phyloP scores from a whole-genome alignment of 202 grass and related monocot species.

The Setaria viridis region DNA sequence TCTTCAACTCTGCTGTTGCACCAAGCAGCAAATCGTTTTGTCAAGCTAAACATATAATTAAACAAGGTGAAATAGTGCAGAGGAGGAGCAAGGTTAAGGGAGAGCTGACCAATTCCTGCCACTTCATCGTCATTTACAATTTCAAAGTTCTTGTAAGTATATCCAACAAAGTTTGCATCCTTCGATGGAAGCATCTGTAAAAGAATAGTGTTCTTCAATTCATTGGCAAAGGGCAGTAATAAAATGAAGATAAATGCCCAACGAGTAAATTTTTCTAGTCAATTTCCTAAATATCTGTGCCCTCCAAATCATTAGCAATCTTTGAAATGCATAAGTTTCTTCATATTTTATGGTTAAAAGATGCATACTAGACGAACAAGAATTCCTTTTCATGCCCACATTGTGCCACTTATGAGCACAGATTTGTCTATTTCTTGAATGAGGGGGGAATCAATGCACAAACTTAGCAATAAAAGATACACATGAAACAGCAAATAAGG shows the following conservation, averaged over 20 bases:
- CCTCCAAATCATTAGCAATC: conserved; percentile 4
- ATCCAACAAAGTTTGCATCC: conserved; percentile 96
- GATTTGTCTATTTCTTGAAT: not conserved
- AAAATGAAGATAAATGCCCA: conserved; percentile 26
- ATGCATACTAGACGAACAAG: conserved; percentile 4
- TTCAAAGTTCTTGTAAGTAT: conserved; percentile 99
- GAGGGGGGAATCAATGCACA: not conserved
- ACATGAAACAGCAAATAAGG: not conserved
- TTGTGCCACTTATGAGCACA: not conserved
- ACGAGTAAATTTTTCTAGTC: not conserved
- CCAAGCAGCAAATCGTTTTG: conserved; percentile 41
- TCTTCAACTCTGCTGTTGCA: conserved; percentile 83
- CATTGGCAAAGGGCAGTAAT: conserved; percentile 6
- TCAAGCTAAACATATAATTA: conserved; percentile 37
- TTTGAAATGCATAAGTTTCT: not conserved
- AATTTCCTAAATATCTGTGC: not conserved
- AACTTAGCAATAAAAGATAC: conserved; percentile 26
- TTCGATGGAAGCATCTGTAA: conserved; percentile 99
- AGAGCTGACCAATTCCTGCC: conserved; percentile 80
- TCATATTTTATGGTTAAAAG: conserved; percentile 19
- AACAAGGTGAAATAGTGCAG: conserved; percentile 11
- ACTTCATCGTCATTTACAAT: conserved; percentile 96
- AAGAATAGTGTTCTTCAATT: conserved; percentile 31
- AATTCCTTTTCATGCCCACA: not conserved
- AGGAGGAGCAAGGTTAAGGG: conserved; percentile 18